Conservation (phyloP, 2,329 filamentous ascomycete genomes). For the Stemphylium lycopersici region DNA sequence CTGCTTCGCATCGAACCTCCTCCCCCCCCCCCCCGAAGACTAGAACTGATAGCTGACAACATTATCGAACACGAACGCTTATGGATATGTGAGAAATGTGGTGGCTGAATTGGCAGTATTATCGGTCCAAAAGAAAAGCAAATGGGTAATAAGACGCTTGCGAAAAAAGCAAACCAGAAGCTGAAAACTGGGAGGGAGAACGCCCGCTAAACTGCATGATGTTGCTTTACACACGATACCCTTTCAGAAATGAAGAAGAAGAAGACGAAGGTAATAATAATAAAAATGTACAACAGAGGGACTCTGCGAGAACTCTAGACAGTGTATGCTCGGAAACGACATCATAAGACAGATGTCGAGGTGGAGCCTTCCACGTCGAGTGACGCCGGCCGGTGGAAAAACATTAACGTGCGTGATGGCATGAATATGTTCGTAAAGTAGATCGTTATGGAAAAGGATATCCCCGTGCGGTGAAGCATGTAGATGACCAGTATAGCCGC, state of each 20-base stretch:
- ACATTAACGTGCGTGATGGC: conserved; percentile 41
- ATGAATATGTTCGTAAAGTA: conserved; percentile 29
- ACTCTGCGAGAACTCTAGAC: conserved; percentile 23
- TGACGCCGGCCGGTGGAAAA: conserved; percentile 27
- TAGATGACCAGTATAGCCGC: conserved; percentile 1
- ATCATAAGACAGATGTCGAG: conserved; percentile 20
- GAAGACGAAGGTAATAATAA: conserved; percentile 25
- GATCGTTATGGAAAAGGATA: conserved; percentile 29
- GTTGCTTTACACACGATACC: conserved; percentile 13
- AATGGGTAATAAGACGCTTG: conserved; percentile 17
- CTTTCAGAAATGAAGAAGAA: conserved; percentile 15
- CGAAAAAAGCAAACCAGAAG: conserved; percentile 7
- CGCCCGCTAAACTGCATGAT: conserved; percentile 45
- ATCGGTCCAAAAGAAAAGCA: conserved; percentile 1
- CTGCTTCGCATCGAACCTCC: conserved; percentile 7
- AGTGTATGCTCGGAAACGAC: conserved; percentile 23
- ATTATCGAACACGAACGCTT: conserved; percentile 1
- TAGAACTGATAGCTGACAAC: conserved; percentile 3
- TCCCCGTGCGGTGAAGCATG: conserved; percentile 10
- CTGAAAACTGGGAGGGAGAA: conserved; percentile 22
- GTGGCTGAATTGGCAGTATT: conserved; percentile 1
- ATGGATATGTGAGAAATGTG: conserved; percentile 1
- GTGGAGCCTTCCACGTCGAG: conserved; percentile 27
- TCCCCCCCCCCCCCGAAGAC: conserved; percentile 3
- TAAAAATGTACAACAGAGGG: conserved; percentile 32